Conservation (phyloP, 495 filamentous ascomycete species). For the Hyaloscypha variabilis region DNA sequence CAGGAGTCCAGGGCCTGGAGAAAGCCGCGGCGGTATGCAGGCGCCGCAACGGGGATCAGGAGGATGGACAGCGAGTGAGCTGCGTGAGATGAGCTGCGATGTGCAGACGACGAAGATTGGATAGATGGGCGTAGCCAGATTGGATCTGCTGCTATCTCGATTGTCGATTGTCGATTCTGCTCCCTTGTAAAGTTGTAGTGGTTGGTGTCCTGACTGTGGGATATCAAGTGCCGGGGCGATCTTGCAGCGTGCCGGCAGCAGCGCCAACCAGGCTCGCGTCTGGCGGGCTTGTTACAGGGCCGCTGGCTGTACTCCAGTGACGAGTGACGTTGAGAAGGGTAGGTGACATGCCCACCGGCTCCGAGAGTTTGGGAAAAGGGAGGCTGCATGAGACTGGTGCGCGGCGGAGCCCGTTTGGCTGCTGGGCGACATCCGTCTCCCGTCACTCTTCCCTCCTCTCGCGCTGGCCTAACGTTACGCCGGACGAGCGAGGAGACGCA, state of each 20-base stretch:
- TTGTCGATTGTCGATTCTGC: too few species aligned
- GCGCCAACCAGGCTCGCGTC: not conserved
- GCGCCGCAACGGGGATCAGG: not conserved
- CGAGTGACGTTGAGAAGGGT: not conserved
- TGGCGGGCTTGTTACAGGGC: not conserved
- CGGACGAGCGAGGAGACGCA: not conserved
- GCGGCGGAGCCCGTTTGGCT: constrained; percentile 13
- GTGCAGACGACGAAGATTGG: not conserved
- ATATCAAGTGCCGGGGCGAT: constrained; percentile 14
- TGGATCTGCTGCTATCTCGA: not conserved
- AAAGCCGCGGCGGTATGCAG: not conserved
- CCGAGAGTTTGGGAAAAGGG: constrained; percentile 19
- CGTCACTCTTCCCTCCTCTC: too few species aligned
- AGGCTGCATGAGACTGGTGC: constrained; percentile 8
- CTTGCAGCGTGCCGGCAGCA: constrained; percentile 7
- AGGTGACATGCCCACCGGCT: constrained; percentile 10
- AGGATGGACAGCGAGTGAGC: not conserved
- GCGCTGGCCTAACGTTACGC: not conserved
- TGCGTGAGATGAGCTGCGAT: not conserved
- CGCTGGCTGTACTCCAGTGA: not conserved
- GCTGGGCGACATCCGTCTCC: not conserved
- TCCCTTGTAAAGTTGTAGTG: too few species aligned
- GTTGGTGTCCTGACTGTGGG: not conserved
- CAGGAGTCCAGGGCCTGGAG: not conserved
- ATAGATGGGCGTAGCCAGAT: not conserved